phyloP scores from a whole-genome alignment of 2,329 filamentous ascomycete species.

The Albophoma yamanashiensis region DNA sequence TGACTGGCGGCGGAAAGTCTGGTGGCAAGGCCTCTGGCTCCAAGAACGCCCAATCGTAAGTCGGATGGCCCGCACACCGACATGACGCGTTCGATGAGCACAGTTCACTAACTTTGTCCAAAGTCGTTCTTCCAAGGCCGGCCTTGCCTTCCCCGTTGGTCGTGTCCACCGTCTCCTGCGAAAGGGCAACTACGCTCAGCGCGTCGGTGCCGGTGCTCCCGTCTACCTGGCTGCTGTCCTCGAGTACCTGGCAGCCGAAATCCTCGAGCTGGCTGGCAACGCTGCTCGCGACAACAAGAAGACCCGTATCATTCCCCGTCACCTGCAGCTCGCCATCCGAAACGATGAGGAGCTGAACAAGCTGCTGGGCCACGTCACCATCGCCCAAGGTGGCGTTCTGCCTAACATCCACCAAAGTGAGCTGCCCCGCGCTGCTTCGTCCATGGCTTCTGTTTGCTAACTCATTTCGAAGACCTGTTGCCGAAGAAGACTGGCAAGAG shows the following conservation, averaged over 20 bases:
- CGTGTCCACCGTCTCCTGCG: conserved; percentile 98
- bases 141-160: conserved; percentile 96
- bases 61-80: conserved; percentile 15
- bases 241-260: conserved; percentile 97
- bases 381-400: conserved; percentile 92
- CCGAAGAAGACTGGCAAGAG: conserved; percentile 98
- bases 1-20: conserved; percentile 99
- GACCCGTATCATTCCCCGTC: conserved; percentile 98
- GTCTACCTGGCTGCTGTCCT: conserved; percentile 97
- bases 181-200: conserved; percentile 99
- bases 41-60: conserved; percentile 99
- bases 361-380: conserved; percentile 90
- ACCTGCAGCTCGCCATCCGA: conserved; percentile 97
- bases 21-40: conserved; percentile 98
- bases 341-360: conserved; percentile 99
- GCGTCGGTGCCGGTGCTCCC: conserved; percentile 95
- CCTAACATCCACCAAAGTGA: conserved; percentile 96
- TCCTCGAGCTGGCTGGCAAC: conserved; percentile 97
- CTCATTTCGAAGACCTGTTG: conserved; percentile 64
- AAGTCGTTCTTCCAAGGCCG: conserved; percentile 97
- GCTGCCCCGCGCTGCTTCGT: conserved; percentile 22
- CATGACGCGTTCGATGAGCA: neutral
- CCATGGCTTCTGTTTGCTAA: conserved; percentile 23
- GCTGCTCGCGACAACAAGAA: conserved; percentile 99
- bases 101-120: neutral